phyloP scores from a whole-genome alignment of 805 yeast genomes.

The Candida cerambycidarum region DNA sequence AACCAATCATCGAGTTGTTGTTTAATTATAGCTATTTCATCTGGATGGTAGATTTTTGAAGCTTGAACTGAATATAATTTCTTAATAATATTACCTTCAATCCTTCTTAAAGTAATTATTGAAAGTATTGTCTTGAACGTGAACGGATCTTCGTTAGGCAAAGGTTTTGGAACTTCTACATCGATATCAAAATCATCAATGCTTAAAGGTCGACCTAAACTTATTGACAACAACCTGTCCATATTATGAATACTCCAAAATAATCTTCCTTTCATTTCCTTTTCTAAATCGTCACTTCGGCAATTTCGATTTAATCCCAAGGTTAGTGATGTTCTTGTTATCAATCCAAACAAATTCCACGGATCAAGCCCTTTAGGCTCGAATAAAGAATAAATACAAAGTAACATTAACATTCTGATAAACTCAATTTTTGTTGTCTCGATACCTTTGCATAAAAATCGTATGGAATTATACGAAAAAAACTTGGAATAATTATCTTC shows the following conservation, averaged over 20 bases:
- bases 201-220: slow-evolving; percentile 50
- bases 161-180: slow-evolving; percentile 39
- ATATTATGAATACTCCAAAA: slow-evolving; percentile 52
- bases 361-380: slow-evolving; percentile 50
- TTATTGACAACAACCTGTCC: slow-evolving; percentile 48
- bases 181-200: slow-evolving; percentile 52
- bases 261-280: slow-evolving; percentile 45
- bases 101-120: slow-evolving; percentile 43
- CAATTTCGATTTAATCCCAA: slow-evolving; percentile 47
- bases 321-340: slow-evolving; percentile 44
- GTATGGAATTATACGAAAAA: slow-evolving; percentile 27
- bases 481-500: slow-evolving; percentile 18
- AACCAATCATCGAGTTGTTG: slow-evolving; percentile 27
- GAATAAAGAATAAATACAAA: slow-evolving; percentile 52
- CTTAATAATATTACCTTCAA: slow-evolving; percentile 48
- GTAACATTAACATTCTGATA: slow-evolving; percentile 39
- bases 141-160: slow-evolving; percentile 41
- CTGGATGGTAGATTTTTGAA: slow-evolving; percentile 20
- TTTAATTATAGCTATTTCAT: slow-evolving; percentile 5
- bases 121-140: slow-evolving; percentile 40
- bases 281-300: slow-evolving; percentile 17
- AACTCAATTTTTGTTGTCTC: slow-evolving; percentile 39
- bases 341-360: slow-evolving; percentile 53
- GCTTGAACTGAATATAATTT: slow-evolving; percentile 47
- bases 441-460: slow-evolving; percentile 43